Base-by-base conservation (phyloP, 2,329 filamentous ascomycete species). In the Ophiostoma sp. region DNA sequence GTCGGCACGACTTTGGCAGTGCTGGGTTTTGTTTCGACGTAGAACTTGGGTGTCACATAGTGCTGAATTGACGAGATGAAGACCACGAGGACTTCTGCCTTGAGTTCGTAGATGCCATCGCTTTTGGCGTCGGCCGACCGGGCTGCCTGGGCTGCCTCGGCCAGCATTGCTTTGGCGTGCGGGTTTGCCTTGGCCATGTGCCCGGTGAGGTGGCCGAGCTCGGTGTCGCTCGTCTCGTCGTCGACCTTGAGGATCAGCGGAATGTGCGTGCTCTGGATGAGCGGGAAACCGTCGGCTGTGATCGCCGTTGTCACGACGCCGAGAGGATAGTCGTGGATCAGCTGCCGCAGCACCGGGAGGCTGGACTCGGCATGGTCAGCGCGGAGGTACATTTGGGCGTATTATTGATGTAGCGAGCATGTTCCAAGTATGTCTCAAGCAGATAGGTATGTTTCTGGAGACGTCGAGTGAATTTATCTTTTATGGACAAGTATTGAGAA, bases 1-100 rank as follows among this genome's bases (percentile, higher is more conserved):
- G 88, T 91, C 0, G 87, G 87, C 5, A 89, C 88, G 0, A 89
- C 87, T 72, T 90, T 90, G 11, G 82, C 87, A 0, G 83, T 87
- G 0, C 73, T 74, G 0, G 87, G 87, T 74, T 90, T 90, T 0
- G 88, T 89, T 71, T 86, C 81, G 11, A 78, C 80, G 77, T 90
- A 90, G 76, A 89, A 90, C 70, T 88, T 87, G 0, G 88, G 86
- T 0, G 88, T 89, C 5, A 90, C 83, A 72, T 90, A 90, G 76
- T 88, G 85, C 49, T 89, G 83, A 0, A 79, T 75, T 0, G 82
- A 78, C 0, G 80, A 80, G 63, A 81, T 89, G 79, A 91, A 90
- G 16, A 89, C 78, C 2, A 90, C 78, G 42, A 87, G 75, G 1
- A 90, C 85, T 68, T 89, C 87, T 45, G 85, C 75, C 67, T 55